These are phyloP conservation scores for Pterocarpus santalinus DNA, from an alignment of 306 rosid species.

Conservation along the genomic window DNA sequence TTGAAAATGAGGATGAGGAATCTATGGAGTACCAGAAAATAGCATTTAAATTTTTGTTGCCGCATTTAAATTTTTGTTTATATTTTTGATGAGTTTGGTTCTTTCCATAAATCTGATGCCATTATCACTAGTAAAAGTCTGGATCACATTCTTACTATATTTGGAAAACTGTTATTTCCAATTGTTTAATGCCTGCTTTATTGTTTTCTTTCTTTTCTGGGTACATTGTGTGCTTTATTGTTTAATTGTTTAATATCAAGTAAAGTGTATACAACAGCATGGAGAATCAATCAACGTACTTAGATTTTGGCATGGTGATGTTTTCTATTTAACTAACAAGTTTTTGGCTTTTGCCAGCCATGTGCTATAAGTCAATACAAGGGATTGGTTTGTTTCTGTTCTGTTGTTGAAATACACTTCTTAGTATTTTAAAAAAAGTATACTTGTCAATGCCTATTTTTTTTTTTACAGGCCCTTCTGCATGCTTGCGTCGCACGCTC, in stretches of 20 bases:
- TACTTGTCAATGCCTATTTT: constrained; percentile 41
- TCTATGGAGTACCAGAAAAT: constrained; percentile 5
- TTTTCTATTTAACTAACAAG: neutral
- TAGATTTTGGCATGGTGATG: constrained; percentile 30
- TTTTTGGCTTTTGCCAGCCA: constrained; percentile 31
- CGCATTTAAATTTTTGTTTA: constrained; percentile 6
- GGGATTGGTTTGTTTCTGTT: constrained; percentile 12
- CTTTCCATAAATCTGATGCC: constrained; percentile 22
- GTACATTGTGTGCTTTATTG: neutral
- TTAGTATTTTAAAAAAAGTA: neutral
- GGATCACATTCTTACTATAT: constrained; percentile 14
- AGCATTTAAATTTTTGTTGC: constrained; percentile 7
- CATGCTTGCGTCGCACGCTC: constrained; percentile 95
- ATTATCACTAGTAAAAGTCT: constrained; percentile 22
- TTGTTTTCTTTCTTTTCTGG: constrained; percentile 2
- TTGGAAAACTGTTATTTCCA: constrained; percentile 14
- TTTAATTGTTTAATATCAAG: neutral
- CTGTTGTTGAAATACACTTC: constrained; percentile 8
- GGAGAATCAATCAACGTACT: constrained; percentile 21
- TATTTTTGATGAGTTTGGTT: constrained; percentile 13
- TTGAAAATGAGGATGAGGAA: constrained; percentile 35
- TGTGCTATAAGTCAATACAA: constrained; percentile 12
- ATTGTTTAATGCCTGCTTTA: constrained; percentile 28
- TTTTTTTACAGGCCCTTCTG: constrained; percentile 82
- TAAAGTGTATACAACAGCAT: neutral